Conservation (phyloP, 768 basidiomycete species). For the Obba rivulosa region DNA sequence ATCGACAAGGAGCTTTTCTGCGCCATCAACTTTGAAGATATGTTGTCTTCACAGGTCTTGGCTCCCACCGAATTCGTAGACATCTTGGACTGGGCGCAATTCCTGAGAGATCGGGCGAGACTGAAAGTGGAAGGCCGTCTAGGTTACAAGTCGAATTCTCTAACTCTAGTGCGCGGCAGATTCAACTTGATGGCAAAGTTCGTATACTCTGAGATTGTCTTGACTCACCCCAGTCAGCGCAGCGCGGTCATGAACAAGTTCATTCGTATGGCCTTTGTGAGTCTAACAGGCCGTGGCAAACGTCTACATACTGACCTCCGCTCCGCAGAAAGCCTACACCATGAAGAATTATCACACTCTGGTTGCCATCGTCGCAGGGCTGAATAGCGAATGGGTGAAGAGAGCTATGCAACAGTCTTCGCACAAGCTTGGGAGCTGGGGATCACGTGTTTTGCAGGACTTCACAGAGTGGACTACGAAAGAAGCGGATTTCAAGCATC, state of each 20-base stretch:
- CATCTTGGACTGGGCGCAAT: slow-evolving; percentile 80
- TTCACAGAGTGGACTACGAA: slow-evolving; percentile 61
- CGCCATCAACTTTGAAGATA: slow-evolving; percentile 80
- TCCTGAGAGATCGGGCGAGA: slow-evolving; percentile 67
- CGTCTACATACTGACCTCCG: not conserved
- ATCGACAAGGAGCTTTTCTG: slow-evolving; percentile 87
- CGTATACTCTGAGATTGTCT: slow-evolving; percentile 71
- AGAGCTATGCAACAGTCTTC: slow-evolving; percentile 64
- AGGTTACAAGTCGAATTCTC: slow-evolving; percentile 60
- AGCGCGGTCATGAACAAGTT: slow-evolving; percentile 68
- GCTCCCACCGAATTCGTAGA: slow-evolving; percentile 54
- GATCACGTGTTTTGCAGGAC: slow-evolving; percentile 68
- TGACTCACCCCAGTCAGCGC: slow-evolving; percentile 65
- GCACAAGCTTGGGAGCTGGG: slow-evolving; percentile 62
- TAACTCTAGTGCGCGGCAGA: slow-evolving; percentile 70
- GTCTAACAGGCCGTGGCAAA: slow-evolving; percentile 20
- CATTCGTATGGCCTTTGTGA: slow-evolving; percentile 80
- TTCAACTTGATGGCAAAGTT: slow-evolving; percentile 86
- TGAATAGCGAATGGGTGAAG: slow-evolving; percentile 64
- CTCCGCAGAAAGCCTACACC: slow-evolving; percentile 68
- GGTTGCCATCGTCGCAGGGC: slow-evolving; percentile 73
- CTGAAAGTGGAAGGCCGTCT: slow-evolving; percentile 59
- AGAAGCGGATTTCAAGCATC: slow-evolving; percentile 67
- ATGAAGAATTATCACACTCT: slow-evolving; percentile 75
- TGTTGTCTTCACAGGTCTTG: slow-evolving; percentile 72